These are phyloP conservation scores for Neofusicoccum laricinum DNA, from an alignment of 2,329 filamentous ascomycete genomes.

Conservation along the genomic window DNA sequence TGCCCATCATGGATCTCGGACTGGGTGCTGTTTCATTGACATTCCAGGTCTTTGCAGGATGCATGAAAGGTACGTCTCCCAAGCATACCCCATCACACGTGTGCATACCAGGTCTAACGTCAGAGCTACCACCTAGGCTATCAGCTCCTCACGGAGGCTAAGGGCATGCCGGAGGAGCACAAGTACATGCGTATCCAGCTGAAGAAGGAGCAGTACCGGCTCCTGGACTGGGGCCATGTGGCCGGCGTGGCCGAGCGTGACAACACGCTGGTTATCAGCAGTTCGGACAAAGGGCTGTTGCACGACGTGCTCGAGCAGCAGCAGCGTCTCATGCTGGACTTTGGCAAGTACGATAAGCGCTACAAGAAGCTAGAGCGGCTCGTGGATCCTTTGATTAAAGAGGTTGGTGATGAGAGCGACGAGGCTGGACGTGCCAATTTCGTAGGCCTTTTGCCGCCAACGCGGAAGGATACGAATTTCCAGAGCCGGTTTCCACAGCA, in stretches of 20 bases:
- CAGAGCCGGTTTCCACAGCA: constrained; percentile 29
- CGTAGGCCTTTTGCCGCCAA: constrained; percentile 6
- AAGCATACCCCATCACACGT: not conserved
- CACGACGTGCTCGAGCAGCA: constrained; percentile 36
- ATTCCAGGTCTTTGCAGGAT: constrained; percentile 38
- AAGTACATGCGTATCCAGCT: constrained; percentile 36
- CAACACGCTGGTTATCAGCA: constrained; percentile 31
- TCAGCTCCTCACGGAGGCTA: constrained; percentile 36
- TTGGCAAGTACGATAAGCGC: constrained; percentile 31
- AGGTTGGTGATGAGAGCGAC: constrained; percentile 21
- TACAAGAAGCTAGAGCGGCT: constrained; percentile 29
- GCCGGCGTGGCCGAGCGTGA: constrained; percentile 33
- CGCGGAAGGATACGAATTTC: constrained; percentile 23
- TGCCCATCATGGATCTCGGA: not conserved
- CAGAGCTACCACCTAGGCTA: constrained; percentile 26
- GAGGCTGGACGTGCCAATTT: constrained; percentile 16
- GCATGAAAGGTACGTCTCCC: constrained; percentile 27
- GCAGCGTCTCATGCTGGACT: constrained; percentile 30
- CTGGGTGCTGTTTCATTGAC: constrained; percentile 31
- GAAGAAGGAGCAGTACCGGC: constrained; percentile 36
- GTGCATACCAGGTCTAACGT: not conserved
- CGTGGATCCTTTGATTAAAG: constrained; percentile 28
- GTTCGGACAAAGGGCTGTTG: constrained; percentile 31
- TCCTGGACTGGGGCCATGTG: constrained; percentile 37
- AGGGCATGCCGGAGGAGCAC: constrained; percentile 29